Evolutionary conservation across 208 protist genomes (phyloP), one percentile per base, ranked within the genome.

Genomic region (Jaenimonas drosophilae): DNA sequence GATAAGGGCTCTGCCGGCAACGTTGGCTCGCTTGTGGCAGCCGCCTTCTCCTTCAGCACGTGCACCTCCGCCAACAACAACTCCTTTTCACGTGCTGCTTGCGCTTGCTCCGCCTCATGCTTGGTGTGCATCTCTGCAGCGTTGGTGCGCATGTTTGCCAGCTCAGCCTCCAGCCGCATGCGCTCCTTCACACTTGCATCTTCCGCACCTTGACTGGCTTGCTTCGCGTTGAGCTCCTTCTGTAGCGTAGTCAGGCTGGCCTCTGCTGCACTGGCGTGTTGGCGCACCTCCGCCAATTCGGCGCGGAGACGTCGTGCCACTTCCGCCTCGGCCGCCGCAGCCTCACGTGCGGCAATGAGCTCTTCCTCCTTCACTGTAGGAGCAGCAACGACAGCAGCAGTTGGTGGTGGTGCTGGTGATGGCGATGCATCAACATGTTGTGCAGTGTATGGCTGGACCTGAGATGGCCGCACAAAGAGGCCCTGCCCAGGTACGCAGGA

Each of bases 391-490:
- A n/a, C n/a, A n/a, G n/a, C n/a, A n/a, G n/a, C n/a, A n/a, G n/a
- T n/a, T n/a, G n/a, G n/a, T n/a, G n/a, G n/a, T n/a, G n/a, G n/a
- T n/a, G 4, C 16, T 47, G 42, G 6, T 5, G 30, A 34, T 7
- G 26, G 54, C 6, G 51, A 37, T 16, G 9, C 26, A 4, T 44
- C 44, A 9, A 50, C 21, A 0, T 45, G 5, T 36, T 50, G 11
- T n/a, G 29, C 3, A 3, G 16, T 42, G 26, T 59, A 84, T 0
- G 70, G 59, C 6, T 54, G 27, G 21, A 86, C 52, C 14, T 74
- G 47, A 11, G 77, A 64, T 0, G 68, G 70, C 7, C 68, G 58
- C 32, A 80, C 76, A 62, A 80, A 80, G 38, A 80, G 41, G 12
- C 71, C 76, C 44, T 74, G 71, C 0, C 64, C 64, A 0, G 71